A percentile compares a stretch with the other conserved stretches of the same genome.
Evolutionary conservation across 345 rosid species (phyloP).

Genomic region (Eucalyptus sp.): DNA sequence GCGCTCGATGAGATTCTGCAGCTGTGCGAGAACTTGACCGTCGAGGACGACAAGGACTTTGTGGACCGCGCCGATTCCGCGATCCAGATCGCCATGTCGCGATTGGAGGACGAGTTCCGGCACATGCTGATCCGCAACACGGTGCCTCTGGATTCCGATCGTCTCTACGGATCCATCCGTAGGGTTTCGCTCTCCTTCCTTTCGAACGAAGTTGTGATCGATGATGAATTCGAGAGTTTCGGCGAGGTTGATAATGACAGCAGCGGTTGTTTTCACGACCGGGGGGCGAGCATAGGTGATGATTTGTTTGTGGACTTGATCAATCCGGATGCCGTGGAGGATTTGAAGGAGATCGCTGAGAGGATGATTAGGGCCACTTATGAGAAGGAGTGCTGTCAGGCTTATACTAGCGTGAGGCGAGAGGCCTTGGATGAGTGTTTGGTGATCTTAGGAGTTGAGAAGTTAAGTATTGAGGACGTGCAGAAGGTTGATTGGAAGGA

Average conservation of each 20-base stretch:
- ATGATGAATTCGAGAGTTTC: constrained; percentile 65
- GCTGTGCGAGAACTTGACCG: constrained; percentile 33
- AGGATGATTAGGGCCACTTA: constrained; percentile 88
- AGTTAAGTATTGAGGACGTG: constrained; percentile 88
- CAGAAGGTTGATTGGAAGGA: constrained; percentile 82
- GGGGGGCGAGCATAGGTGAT: constrained; percentile 76
- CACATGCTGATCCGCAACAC: constrained; percentile 62
- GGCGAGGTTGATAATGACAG: constrained; percentile 51
- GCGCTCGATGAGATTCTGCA: constrained; percentile 75
- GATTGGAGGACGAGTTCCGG: constrained; percentile 88
- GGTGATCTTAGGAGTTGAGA: constrained; percentile 73
- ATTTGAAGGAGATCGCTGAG: constrained; percentile 72
- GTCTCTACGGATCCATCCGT: constrained; percentile 76
- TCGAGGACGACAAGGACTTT: constrained; percentile 29
- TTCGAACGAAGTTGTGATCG: constrained; percentile 47
- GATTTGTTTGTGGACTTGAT: constrained; percentile 81
- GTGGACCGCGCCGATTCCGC: constrained; percentile 79
- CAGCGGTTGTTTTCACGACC: constrained; percentile 61
- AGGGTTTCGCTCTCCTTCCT: constrained; percentile 56
- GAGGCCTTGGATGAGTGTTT: constrained; percentile 83
- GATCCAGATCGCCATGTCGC: constrained; percentile 88
- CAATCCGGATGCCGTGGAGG: constrained; percentile 39
- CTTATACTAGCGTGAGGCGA: constrained; percentile 61
- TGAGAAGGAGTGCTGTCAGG: constrained; percentile 94
- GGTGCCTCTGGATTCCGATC: constrained; percentile 68